phyloP scores from a whole-genome alignment of 1,139 yeast species.

The Debaryomyces singareniensis region DNA sequence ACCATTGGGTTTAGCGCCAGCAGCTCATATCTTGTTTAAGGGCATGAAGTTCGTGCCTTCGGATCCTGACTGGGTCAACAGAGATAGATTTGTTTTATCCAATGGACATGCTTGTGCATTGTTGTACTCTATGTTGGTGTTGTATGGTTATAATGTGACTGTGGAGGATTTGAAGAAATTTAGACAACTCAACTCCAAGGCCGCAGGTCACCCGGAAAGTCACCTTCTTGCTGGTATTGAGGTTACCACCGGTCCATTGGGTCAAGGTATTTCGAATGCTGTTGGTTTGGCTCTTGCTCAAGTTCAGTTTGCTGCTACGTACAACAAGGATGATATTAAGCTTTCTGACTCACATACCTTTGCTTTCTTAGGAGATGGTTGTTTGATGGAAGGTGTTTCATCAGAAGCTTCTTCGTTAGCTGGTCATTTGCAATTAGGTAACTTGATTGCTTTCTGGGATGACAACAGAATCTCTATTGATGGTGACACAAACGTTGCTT shows the following conservation, averaged over 20 bases:
- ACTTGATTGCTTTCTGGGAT: constrained; percentile 94
- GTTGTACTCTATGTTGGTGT: constrained; percentile 77
- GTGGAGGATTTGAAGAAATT: constrained; percentile 86
- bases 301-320: constrained; percentile 85
- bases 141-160: constrained; percentile 76
- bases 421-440: constrained; percentile 92
- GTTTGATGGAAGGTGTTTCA: constrained; percentile 98
- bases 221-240: constrained; percentile 81
- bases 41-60: constrained; percentile 84
- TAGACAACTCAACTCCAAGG: constrained; percentile 86
- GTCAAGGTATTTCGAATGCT: constrained; percentile 97
- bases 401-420: constrained; percentile 93
- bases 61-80: constrained; percentile 87
- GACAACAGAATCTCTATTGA: constrained; percentile 97
- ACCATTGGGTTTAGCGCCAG: constrained; percentile 93
- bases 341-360: constrained; percentile 74
- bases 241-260: constrained; percentile 98
- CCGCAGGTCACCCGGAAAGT: constrained; percentile 97
- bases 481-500: constrained; percentile 85
- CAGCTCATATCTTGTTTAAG: constrained; percentile 65
- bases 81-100: constrained; percentile 92
- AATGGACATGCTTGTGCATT: constrained; percentile 98
- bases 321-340: constrained; percentile 79
- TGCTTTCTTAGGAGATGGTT: constrained; percentile 92
- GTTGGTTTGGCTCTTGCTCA: constrained; percentile 97